Evolutionary conservation across 805 yeast genomes (phyloP), one percentile per base, ranked within the genome.

Genomic region (Scheffersomyces amazonensis): DNA sequence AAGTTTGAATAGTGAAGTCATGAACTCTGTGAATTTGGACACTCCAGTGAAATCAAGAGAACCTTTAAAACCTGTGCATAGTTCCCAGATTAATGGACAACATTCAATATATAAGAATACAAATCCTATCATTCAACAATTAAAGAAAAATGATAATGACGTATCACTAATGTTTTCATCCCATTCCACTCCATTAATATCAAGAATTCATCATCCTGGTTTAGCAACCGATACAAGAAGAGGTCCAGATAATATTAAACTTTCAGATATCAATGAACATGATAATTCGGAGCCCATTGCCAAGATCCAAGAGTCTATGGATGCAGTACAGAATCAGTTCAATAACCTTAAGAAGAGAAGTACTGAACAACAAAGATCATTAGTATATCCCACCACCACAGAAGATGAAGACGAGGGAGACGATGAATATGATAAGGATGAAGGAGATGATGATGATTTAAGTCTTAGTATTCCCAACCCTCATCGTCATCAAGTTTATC

Each of bases 141-240:
- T 32, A 32, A 21, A 32, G 25, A 32, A 32, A 32, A 16, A 13
- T 20, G 19, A 22, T 21, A 11, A 12, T 20, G 22, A 22, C 13
- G 34, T 21, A 17, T 32, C 35, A 20, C 18, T 9, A 9, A 5
- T 29, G 37, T 42, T 53, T 17, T 51, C 58, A 22, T 53, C 60
- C 2, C 61, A 57, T 35, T 56, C 61, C 2, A 57, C 62, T 1
- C 62, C 62, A 2, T 38, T 53, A 22, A 32, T 36, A 3, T 32
- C 41, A 6, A 39, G 39, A 11, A 12, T 11, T 8, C 6, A 20
- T 20, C n/a, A n/a, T n/a, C n/a, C n/a, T n/a, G n/a, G n/a, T n/a
- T n/a, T n/a, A n/a, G n/a, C n/a, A n/a, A n/a, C n/a, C n/a, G n/a
- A n/a, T n/a, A n/a, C n/a, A n/a, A n/a, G n/a, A n/a, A n/a, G n/a